Base-by-base conservation (phyloP, 108 stramenopile genomes). In the Pseudonitzschia multistriata region DNA sequence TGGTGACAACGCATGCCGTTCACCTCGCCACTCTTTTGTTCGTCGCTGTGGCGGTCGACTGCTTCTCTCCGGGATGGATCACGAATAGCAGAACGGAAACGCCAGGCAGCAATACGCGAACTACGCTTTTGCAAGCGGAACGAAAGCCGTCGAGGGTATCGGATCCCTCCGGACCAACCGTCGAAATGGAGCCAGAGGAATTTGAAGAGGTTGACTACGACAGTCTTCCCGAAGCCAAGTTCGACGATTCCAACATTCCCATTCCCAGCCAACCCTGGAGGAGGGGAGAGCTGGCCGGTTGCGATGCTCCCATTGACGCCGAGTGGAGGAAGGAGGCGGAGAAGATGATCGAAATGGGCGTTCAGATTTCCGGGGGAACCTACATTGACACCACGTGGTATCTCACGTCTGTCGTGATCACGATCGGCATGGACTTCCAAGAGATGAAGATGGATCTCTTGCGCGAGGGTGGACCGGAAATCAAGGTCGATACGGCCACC, bases 191-290 rank as follows among this genome's bases (percentile, higher is more conserved):
- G 17, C 63, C 71, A 15, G 72, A 74, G 11, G 73, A 74, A 29
- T 45, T 79, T 19, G 72, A 79, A 37, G 45, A 39, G 17, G 66
- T 67, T 14, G 33, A 67, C 22, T 33, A 69, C 29, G 68, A 72
- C 50, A 74, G 72, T 45, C 27, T 83, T 50, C 71, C 63, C 0
- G 82, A 83, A 59, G 30, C 67, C 3, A 22, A 56, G 34, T 66
- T 52, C n/a, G 67, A 74, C 22, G 57, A 70, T 24, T 62, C 76
- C 34, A 81, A 82, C 54, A 78, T 80, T 53, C 89, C 88, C 33
- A 80, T 94, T 54, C 83, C 86, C 2, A 80, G 88, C 57, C 93
- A 94, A 68, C 90, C 90, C 27, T 94, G 93, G 93, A 83, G 93
- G 35, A 77, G 87, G 34, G 93, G 93, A 0, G 73, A 81, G 17